Evolutionary conservation across 495 filamentous ascomycete species (phyloP).

Genomic region (Aspergillus nidulans): DNA sequence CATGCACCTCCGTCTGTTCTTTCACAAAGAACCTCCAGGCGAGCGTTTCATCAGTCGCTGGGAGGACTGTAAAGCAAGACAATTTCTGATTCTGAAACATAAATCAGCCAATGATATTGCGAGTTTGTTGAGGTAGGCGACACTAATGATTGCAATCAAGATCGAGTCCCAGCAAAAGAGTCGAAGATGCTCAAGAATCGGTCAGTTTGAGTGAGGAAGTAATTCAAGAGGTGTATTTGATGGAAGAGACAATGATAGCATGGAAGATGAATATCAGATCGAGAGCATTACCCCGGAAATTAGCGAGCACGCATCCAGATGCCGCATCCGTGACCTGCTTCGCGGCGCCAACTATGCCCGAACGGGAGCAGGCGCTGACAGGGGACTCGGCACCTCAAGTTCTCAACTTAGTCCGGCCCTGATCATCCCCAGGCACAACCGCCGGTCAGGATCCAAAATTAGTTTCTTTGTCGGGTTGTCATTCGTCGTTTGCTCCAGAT

Average conservation of each 20-base stretch:
- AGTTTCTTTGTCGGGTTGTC: constrained; percentile 14
- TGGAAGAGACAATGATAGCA: not conserved
- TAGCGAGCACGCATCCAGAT: not conserved
- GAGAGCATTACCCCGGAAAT: not conserved
- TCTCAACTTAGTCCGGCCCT: constrained; percentile 5
- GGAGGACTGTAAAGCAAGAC: not conserved
- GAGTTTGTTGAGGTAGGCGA: not conserved
- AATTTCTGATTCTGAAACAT: not conserved
- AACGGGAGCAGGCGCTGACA: not conserved
- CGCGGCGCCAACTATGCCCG: constrained; percentile 9
- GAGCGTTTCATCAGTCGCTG: constrained; percentile 18
- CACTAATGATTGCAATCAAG: not conserved
- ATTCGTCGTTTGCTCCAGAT: constrained; percentile 17
- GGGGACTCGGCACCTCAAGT: constrained; percentile 3
- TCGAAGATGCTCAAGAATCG: not conserved
- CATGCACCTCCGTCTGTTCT: constrained; percentile 7
- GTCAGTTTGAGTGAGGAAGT: too few relatives aligned
- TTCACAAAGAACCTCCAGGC: constrained; percentile 1
- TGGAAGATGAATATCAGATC: not conserved
- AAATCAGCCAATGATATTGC: constrained; percentile 6
- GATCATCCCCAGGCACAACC: constrained; percentile 13
- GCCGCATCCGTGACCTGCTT: not conserved
- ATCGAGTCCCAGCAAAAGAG: not conserved
- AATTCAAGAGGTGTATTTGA: not conserved
- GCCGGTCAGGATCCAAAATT: constrained; percentile 20